These are phyloP conservation scores for Botrytis elliptica DNA, from an alignment of 2,329 filamentous ascomycete species.

Conservation along the genomic window DNA sequence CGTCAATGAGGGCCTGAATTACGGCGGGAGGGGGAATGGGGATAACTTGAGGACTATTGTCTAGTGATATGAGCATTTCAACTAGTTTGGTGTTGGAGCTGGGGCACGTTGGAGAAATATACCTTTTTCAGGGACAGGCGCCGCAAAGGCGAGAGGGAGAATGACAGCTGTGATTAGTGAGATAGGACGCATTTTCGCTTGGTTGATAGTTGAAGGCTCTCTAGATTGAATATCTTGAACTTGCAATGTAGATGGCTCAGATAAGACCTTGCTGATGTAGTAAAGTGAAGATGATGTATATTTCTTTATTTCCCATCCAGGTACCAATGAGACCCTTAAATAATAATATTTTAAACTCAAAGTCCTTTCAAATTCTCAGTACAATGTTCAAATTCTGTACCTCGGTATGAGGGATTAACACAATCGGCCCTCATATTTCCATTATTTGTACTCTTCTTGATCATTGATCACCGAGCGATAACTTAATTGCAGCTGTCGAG, in stretches of 20 bases:
- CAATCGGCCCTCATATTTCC: conserved; percentile 4
- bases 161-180: not conserved
- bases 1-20: not conserved
- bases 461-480: not conserved
- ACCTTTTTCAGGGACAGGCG: not conserved
- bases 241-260: not conserved
- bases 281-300: not conserved
- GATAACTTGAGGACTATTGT: not conserved
- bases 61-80: not conserved
- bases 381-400: not conserved
- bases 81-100: not conserved
- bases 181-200: conserved; percentile 2
- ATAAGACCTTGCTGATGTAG: too few species aligned
- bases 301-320: not conserved
- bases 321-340: not conserved
- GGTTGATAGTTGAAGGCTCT: not conserved
- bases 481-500: not conserved
- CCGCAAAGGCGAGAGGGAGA: conserved; percentile 9
- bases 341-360: not conserved
- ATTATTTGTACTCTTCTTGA: not conserved
- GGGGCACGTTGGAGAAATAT: not conserved
- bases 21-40: not conserved
- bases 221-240: not conserved
- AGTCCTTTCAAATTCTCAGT: too few species aligned
- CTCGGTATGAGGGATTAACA: not conserved